phyloP scores from a whole-genome alignment of 768 basidiomycete genomes.

The Pisolithus sp. region DNA sequence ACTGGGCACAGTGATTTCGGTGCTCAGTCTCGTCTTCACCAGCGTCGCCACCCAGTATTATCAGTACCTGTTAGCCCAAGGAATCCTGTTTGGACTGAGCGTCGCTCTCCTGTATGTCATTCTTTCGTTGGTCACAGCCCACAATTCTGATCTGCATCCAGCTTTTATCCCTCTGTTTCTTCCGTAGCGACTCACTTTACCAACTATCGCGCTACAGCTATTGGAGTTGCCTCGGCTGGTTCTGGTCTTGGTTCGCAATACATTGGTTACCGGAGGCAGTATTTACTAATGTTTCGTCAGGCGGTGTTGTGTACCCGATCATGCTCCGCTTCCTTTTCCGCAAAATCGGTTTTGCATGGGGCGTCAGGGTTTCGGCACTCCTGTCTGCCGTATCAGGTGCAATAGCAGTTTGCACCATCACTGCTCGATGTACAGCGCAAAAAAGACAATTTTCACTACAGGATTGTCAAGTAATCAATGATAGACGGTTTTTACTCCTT shows the following conservation, averaged over 20 bases:
- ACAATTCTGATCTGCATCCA: conserved; percentile 20
- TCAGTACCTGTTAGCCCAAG: conserved; percentile 58
- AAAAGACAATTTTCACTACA: conserved; percentile 15
- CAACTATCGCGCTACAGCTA: conserved; percentile 61
- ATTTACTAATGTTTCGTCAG: conserved; percentile 28
- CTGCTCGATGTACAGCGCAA: conserved; percentile 20
- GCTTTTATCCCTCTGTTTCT: conserved; percentile 66
- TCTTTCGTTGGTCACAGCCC: background rate
- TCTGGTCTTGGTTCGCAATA: conserved; percentile 46
- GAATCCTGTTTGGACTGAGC: conserved; percentile 58
- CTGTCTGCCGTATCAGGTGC: conserved; percentile 43
- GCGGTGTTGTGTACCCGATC: conserved; percentile 67
- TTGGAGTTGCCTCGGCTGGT: conserved; percentile 68
- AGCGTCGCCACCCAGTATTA: conserved; percentile 53
- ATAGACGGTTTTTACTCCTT: conserved; percentile 48
- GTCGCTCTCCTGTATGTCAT: conserved; percentile 55
- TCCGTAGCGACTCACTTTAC: conserved; percentile 62
- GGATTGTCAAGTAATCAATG: conserved; percentile 32
- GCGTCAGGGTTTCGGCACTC: conserved; percentile 51
- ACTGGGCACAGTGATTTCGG: conserved; percentile 42
- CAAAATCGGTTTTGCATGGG: conserved; percentile 55
- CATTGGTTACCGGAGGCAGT: background rate
- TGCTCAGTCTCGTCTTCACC: conserved; percentile 51
- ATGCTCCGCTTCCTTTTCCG: conserved; percentile 53
- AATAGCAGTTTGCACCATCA: conserved; percentile 43